phyloP scores from a whole-genome alignment of 176 grass and related monocot species.

The Carex littledalei region DNA sequence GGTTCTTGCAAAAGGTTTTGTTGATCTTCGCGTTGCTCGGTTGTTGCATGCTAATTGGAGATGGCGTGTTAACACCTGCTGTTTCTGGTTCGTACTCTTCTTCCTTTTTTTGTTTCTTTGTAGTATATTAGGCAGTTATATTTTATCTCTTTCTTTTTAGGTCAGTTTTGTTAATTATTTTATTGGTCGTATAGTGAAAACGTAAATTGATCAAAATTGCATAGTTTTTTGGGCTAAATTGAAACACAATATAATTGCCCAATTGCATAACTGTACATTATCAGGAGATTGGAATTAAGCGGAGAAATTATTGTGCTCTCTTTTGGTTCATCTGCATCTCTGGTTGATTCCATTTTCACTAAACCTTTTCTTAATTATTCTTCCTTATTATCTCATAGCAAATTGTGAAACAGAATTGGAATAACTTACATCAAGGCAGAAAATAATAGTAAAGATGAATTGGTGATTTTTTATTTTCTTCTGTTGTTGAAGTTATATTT shows the following conservation, averaged over 20 bases:
- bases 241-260: neutral
- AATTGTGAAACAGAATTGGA: neutral
- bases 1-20: conserved; percentile 59
- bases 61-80: conserved; percentile 90
- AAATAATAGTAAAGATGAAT: neutral
- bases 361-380: neutral
- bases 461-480: neutral
- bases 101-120: conserved; percentile 1
- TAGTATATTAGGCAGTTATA: conserved; percentile 9
- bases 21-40: conserved; percentile 73
- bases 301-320: neutral
- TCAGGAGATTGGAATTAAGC: neutral
- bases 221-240: neutral
- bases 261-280: neutral
- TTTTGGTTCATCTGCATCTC: neutral
- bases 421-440: neutral
- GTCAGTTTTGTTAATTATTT: neutral
- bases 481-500: neutral
- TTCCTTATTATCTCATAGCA: neutral
- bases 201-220: neutral
- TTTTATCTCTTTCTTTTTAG: neutral
- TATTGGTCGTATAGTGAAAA: neutral
- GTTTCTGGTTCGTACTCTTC: conserved; percentile 50
- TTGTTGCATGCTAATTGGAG: conserved; percentile 89
- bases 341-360: neutral